Base-by-base conservation (phyloP, 202 grass and related monocot species). In the Saccharum hybrid region DNA sequence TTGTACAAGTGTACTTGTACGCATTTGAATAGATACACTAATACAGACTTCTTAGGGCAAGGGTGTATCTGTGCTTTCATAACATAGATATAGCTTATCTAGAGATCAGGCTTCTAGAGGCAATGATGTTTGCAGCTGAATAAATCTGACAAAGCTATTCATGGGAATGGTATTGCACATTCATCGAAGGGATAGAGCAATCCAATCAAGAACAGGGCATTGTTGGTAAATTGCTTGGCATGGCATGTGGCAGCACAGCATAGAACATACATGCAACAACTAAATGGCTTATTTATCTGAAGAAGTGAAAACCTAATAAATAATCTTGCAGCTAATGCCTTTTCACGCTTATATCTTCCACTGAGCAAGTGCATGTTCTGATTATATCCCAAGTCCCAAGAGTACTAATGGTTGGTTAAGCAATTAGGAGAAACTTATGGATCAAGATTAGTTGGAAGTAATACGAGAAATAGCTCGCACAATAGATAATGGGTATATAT, bases 101-200 rank as follows among this genome's bases (percentile, higher is more conserved):
- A 43, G 16, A 51, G 39, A 63, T 28, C 56, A 23, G 11, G 71
- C 45, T 40, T 67, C 46, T 9, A 56, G 41, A 39, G 56, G n/a
- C 64, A 67, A 38, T 21, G 15, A 37, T 33, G 15, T 22, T 68
- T 68, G 36, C 30, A 84, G 31, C 10, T 62, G 4, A 86, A 78
- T 4, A 34, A 42, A 82, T 1, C 31, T 82, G 7, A 34, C 40
- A 77, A 12, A n/a, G 6, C 2, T 86, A 62, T 66, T 4, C 16
- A 82, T 34, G 40, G 14, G 3, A 78, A 75, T 40, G 15, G 36
- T 22, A 66, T 41, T 69, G 12, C 11, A 68, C 40, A 51, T 85
- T 15, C 21, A 65, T 19, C 23, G 6, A 71, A 19, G 21, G 14
- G 22, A 8, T 0, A 16, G 34, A 18, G 18, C 8, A 78, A 87